A percentile compares a stretch with the other conserved stretches of the same genome.
Conservation (phyloP, 495 filamentous ascomycete genomes). For the Penicillium cinerascens region DNA sequence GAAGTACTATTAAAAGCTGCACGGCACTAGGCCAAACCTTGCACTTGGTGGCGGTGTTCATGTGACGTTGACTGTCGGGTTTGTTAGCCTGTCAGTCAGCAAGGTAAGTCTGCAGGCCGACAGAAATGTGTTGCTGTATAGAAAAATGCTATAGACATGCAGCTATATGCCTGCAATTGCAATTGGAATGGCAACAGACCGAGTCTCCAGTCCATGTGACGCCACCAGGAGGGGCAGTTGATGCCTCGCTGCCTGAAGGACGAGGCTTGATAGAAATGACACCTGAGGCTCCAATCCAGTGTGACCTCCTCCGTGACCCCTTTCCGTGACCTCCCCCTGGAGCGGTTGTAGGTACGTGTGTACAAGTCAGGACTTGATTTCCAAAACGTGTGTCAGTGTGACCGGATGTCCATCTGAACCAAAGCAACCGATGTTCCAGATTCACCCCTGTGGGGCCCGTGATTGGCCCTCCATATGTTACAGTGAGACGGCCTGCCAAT, state of each 20-base stretch:
- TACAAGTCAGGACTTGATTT: background rate
- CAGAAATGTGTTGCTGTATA: background rate
- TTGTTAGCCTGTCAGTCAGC: background rate
- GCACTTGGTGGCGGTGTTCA: background rate
- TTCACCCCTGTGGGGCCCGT: background rate
- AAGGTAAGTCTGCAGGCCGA: too few relatives aligned
- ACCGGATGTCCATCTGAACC: background rate
- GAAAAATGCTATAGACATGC: background rate
- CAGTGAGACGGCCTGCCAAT: conserved; percentile 2
- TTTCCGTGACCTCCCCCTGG: background rate
- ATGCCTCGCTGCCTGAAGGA: background rate
- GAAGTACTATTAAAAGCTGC: background rate
- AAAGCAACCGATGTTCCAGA: conserved; percentile 13
- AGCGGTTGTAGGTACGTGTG: background rate
- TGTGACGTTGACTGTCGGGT: too few relatives aligned
- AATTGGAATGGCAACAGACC: background rate
- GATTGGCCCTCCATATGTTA: background rate
- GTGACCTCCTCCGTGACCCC: background rate
- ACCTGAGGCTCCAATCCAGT: background rate
- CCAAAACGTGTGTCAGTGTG: background rate
- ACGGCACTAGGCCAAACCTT: background rate
- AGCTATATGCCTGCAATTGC: background rate
- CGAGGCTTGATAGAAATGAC: background rate
- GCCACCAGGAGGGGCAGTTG: background rate
- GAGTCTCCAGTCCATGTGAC: background rate